phyloP scores from a whole-genome alignment of 306 rosid species.

The Chamaecrista fasciculata region DNA sequence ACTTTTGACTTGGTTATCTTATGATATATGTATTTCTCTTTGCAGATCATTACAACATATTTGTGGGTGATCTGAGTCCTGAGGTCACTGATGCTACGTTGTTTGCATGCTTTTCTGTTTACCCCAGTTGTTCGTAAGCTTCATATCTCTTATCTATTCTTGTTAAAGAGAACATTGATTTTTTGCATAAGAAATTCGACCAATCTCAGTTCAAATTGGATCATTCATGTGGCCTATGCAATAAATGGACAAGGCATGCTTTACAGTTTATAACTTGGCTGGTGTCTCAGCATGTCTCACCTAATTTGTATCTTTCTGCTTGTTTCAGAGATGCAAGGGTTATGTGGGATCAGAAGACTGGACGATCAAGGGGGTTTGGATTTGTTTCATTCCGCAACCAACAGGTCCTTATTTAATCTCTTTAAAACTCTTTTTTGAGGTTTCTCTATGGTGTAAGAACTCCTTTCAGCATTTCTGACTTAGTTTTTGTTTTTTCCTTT shows the following conservation, averaged over 20 bases:
- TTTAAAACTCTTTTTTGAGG: not conserved
- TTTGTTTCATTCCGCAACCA: conserved; percentile 92
- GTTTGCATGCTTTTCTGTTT: conserved; percentile 95
- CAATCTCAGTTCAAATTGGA: not conserved
- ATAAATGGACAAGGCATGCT: not conserved
- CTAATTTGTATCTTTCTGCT: conserved; percentile 15
- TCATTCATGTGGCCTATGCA: not conserved
- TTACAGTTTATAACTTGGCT: conserved; percentile 9
- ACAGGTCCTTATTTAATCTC: conserved; percentile 47
- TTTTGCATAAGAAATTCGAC: conserved; percentile 4
- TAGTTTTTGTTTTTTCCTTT: conserved; percentile 19
- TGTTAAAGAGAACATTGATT: not conserved
- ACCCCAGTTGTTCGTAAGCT: conserved; percentile 95
- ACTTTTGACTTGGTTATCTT: conserved; percentile 20
- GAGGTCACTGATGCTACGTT: conserved; percentile 97
- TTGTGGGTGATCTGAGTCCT: conserved; percentile 98
- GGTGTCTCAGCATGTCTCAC: not conserved
- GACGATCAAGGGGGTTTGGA: conserved; percentile 99
- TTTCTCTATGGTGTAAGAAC: not conserved
- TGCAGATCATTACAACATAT: conserved; percentile 92
- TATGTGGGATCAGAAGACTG: conserved; percentile 99
- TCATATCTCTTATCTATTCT: conserved; percentile 30
- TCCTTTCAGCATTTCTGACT: conserved; percentile 19
- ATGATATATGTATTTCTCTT: conserved; percentile 25
- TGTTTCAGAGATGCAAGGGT: conserved; percentile 89